Evolutionary conservation across 2,329 filamentous ascomycete species (phyloP).

Genomic region (Apiospora marii): DNA sequence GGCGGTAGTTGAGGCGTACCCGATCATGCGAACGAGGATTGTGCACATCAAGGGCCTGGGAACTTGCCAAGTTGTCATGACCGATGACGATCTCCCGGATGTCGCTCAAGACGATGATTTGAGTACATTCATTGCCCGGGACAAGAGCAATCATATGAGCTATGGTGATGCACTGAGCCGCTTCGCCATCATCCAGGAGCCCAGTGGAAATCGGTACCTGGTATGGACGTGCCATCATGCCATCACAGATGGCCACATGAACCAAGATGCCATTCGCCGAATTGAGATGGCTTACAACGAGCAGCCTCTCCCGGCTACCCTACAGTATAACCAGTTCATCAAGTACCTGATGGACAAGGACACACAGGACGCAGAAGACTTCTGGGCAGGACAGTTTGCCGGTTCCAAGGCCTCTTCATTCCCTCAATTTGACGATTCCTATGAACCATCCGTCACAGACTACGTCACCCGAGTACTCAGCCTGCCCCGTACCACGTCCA

Average conservation of each 20-base stretch:
- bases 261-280: slow-evolving; percentile 14
- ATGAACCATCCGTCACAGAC: slow-evolving; percentile 20
- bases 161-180: slow-evolving; percentile 6
- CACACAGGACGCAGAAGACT: not conserved
- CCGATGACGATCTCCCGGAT: not conserved
- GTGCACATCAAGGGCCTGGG: not conserved
- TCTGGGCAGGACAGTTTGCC: not conserved
- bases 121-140: slow-evolving; percentile 14
- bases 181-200: not conserved
- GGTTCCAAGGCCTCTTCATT: not conserved
- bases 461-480: not conserved
- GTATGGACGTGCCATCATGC: not conserved
- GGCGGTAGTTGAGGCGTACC: not conserved
- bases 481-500: slow-evolving; percentile 46
- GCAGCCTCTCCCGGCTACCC: slow-evolving; percentile 15
- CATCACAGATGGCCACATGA: slow-evolving; percentile 1
- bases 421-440: slow-evolving; percentile 1
- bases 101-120: not conserved
- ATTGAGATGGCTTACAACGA: slow-evolving; percentile 25
- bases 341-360: slow-evolving; percentile 9
- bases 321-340: slow-evolving; percentile 12
- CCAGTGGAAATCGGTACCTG: not conserved
- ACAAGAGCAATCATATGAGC: slow-evolving; percentile 11
- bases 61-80: slow-evolving; percentile 3
- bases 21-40: slow-evolving; percentile 11